Conservation (phyloP, 1,284 basidiomycete species). For the Malassezia arunalokei region DNA sequence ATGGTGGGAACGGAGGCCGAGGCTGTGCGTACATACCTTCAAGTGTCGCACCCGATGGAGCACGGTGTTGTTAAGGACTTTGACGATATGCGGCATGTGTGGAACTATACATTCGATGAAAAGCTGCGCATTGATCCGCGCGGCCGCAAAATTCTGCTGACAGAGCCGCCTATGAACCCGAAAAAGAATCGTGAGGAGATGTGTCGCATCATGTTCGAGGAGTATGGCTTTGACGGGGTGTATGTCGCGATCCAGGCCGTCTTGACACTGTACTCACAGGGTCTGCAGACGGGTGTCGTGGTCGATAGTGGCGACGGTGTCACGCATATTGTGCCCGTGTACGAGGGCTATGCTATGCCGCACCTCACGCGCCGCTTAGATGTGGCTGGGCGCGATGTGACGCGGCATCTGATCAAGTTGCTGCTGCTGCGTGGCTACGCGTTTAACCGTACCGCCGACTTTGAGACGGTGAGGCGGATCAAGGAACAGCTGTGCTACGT, state of each 20-base stretch:
- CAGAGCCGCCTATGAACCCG: constrained; percentile 99
- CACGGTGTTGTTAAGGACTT: constrained; percentile 98
- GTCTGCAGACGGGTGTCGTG: constrained; percentile 92
- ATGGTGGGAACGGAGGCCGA: constrained; percentile 96
- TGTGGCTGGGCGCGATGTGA: constrained; percentile 95
- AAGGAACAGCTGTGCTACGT: constrained; percentile 98
- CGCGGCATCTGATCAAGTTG: constrained; percentile 94
- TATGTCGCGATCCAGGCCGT: constrained; percentile 99
- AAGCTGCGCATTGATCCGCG: constrained; percentile 79
- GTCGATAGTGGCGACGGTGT: constrained; percentile 99
- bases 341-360: constrained; percentile 87
- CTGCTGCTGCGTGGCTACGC: constrained; percentile 96
- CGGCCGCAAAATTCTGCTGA: constrained; percentile 82
- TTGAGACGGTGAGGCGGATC: constrained; percentile 95
- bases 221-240: constrained; percentile 88
- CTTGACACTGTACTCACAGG: constrained; percentile 90
- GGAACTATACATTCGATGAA: constrained; percentile 97
- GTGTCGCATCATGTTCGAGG: constrained; percentile 98
- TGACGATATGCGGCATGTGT: constrained; percentile 95
- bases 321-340: constrained; percentile 96
- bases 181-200: constrained; percentile 81
- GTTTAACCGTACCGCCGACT: constrained; percentile 97
- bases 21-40: constrained; percentile 82
- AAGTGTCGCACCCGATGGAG: constrained; percentile 96
- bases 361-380: constrained; percentile 79